Evolutionary conservation across 2,329 filamentous ascomycete species (phyloP).

Genomic region (Epichloe coenophiala): DNA sequence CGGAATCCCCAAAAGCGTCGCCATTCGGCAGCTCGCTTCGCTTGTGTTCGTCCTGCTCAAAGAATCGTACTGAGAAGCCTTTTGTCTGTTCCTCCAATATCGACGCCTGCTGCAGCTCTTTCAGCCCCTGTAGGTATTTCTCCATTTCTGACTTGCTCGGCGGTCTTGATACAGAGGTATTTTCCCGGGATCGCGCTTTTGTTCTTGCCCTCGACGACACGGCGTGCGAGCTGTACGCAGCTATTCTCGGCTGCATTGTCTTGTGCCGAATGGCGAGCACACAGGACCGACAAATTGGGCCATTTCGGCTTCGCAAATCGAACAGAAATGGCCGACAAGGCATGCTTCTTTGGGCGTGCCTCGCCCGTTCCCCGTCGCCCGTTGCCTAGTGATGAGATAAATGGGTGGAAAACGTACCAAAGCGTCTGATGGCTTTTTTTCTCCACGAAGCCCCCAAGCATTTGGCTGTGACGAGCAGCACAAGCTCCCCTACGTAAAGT

Average conservation of each 20-base stretch:
- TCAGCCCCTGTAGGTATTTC: slow-evolving; percentile 16
- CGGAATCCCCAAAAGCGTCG: slow-evolving; percentile 26
- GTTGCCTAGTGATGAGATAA: background rate
- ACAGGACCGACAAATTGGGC: slow-evolving; percentile 25
- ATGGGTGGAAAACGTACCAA: background rate
- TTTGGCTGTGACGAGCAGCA: no score
- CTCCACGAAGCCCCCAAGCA: background rate
- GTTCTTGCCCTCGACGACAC: slow-evolving; percentile 10
- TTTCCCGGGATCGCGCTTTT: slow-evolving; percentile 5
- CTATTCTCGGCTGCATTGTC: slow-evolving; percentile 14
- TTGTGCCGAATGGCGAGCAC: slow-evolving; percentile 17
- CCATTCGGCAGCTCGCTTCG: slow-evolving; percentile 25
- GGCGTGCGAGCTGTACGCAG: slow-evolving; percentile 21
- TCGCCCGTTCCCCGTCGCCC: background rate
- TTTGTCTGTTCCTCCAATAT: slow-evolving; percentile 8
- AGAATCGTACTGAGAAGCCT: slow-evolving; percentile 28
- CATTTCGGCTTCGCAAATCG: slow-evolving; percentile 21
- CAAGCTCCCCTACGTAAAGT: background rate
- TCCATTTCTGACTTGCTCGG: slow-evolving; percentile 15
- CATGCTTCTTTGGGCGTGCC: slow-evolving; percentile 14
- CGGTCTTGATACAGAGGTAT: slow-evolving; percentile 11
- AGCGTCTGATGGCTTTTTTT: background rate
- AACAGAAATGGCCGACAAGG: slow-evolving; percentile 21
- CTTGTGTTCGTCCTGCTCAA: slow-evolving; percentile 29
- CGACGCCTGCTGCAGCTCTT: slow-evolving; percentile 11